Base-by-base conservation (phyloP, 1,139 yeast genomes). In the Scheffersomyces parashehatae region DNA sequence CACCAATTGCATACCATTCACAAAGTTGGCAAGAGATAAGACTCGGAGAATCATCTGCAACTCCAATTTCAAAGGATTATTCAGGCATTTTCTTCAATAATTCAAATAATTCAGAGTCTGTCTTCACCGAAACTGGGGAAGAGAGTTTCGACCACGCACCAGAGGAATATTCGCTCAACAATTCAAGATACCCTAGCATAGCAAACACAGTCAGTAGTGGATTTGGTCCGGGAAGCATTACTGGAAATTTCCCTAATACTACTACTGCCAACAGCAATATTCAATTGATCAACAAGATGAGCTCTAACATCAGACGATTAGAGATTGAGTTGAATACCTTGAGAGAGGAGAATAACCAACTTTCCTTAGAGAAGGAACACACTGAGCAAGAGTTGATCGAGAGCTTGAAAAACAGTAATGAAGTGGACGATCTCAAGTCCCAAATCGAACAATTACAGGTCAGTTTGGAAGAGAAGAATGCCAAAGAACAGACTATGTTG, bases 321-420 rank as follows among this genome's bases (percentile, higher is more conserved):
- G 97, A 93, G 58, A 79, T 86, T 13, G 97, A 93, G 58, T 63
- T 90, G 30, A 65, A 79, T 36, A 77, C 88, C 0, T 65, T 84
- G 41, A 79, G 74, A 49, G 90, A 85, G 40, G 91, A 87, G 43
- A 75, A 85, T 40, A 68, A 69, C 10, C 73, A 73, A 43, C 61
- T 87, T 29, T 62, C 69, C 2, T 57, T 56, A 6, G 88, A 86
- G 42, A 88, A 88, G 54, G 85, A 83, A 38, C 74, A 73, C 6
- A 82, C 88, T 0, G 85, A 88, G 47, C 76, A 75, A 43, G 93
- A 88, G 53, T 73, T 91, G 10, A 71, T 86, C 28, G 56, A 54
- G 1, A 60, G 54, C 42, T 43, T 56, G 14, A 73, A 71, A 45
- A 62, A 85, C 39, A 64, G 81, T 60, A 79, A 80, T 36, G 83